These are phyloP conservation scores for Cytospora schulzeri DNA, from an alignment of 2,329 filamentous ascomycete genomes.

Conservation along the genomic window DNA sequence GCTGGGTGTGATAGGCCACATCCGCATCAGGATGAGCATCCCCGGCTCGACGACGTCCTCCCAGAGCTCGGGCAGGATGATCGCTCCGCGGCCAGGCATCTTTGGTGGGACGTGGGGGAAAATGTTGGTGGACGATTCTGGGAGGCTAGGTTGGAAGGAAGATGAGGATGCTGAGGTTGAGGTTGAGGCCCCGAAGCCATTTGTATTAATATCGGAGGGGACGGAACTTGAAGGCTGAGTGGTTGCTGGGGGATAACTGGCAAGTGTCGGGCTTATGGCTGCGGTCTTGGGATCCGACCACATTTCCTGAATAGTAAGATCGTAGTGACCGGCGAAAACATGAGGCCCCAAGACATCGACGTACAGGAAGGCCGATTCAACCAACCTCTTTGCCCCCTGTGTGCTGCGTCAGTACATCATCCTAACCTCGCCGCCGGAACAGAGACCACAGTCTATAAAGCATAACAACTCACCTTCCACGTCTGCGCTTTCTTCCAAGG, in stretches of 20 bases:
- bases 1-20: constrained; percentile 18
- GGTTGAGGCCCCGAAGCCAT: neutral
- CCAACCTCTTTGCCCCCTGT: constrained; percentile 23
- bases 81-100: constrained; percentile 9
- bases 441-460: neutral
- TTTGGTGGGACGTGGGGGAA: neutral
- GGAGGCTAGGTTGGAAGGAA: neutral
- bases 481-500: constrained; percentile 28
- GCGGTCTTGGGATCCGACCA: constrained; percentile 17
- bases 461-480: constrained; percentile 24
- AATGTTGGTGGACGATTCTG: neutral
- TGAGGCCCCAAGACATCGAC: constrained; percentile 19
- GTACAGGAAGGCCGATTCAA: constrained; percentile 21
- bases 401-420: neutral
- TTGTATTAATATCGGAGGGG: neutral
- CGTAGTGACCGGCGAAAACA: constrained; percentile 24
- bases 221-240: neutral
- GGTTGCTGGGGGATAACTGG: constrained; percentile 17
- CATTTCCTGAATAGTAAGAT: constrained; percentile 17
- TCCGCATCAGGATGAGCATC: constrained; percentile 27
- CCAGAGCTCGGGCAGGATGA: constrained; percentile 28
- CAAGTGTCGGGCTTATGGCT: constrained; percentile 21
- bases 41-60: constrained; percentile 28
- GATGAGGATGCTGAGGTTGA: neutral
- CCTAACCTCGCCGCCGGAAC: neutral